phyloP scores from a whole-genome alignment of 768 basidiomycete species.

The Floccularia luteovirens region DNA sequence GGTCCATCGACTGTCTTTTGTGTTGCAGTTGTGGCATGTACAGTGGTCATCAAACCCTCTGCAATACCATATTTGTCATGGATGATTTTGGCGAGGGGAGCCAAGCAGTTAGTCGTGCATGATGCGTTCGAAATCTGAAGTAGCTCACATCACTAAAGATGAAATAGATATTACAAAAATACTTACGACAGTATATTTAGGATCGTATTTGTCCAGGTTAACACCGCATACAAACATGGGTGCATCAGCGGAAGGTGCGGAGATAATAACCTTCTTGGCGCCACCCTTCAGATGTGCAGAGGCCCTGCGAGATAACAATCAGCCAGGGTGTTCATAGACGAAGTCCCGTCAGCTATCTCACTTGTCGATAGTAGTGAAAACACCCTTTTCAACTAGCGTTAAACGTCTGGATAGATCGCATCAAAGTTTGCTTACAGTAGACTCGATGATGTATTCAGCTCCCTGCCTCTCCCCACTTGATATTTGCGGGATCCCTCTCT shows the following conservation, averaged over 20 bases:
- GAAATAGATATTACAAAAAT: not conserved
- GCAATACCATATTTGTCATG: conserved; percentile 94
- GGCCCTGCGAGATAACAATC: conserved; percentile 43
- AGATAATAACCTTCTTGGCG: conserved; percentile 99
- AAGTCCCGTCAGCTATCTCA: conserved; percentile 17
- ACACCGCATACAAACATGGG: conserved; percentile 95
- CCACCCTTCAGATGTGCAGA: conserved; percentile 93
- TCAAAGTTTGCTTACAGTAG: conserved; percentile 54
- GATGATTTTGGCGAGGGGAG: conserved; percentile 98
- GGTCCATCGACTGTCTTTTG: conserved; percentile 95
- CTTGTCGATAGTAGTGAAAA: conserved; percentile 96
- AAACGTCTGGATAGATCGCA: conserved; percentile 6
- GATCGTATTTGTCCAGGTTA: conserved; percentile 89
- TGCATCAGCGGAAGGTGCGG: conserved; percentile 94
- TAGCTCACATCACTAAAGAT: not conserved
- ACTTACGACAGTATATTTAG: conserved; percentile 79
- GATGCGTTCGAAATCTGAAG: conserved; percentile 92
- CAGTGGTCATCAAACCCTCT: conserved; percentile 98
- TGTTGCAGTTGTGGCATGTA: conserved; percentile 94
- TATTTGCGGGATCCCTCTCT: conserved; percentile 83
- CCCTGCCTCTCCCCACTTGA: conserved; percentile 76
- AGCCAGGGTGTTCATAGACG: conserved; percentile 7
- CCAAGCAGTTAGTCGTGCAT: conserved; percentile 99
- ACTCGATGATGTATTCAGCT: conserved; percentile 94
- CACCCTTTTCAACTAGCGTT: conserved; percentile 54